Base-by-base conservation (phyloP, 192 early-diverging fungal species). In the Kickxella alabastrina region DNA sequence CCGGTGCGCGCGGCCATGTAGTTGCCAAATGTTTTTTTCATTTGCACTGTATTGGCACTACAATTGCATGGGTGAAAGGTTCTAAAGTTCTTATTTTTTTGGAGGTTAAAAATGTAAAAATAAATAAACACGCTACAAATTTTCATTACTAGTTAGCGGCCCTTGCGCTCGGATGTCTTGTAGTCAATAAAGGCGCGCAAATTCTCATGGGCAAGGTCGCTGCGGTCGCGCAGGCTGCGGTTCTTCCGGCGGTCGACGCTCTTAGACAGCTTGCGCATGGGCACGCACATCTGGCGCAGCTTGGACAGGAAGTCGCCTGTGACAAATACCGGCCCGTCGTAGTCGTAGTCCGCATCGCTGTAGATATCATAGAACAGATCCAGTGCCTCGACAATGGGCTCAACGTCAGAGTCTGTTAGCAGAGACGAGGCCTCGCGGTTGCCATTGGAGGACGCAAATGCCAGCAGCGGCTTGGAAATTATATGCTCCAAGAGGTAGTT, bases 321-420 rank as follows among this genome's bases (percentile, higher is more conserved):
- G 6, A 95, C 87, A 79, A 85, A 97, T 0, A 94, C 91, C 1
- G 89, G 86, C 29, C 59, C 56, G 57, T 95, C 90, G 52, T 95
- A 95, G 55, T 90, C 87, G 60, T 80, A 95, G 10, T 49, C 82
- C 22, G 59, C 75, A 50, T 97, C 94, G 28, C 82, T 80, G 62
- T 95, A 97, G 19, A 95, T 83, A 55, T 97, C 94, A 53, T 79
- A 95, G 29, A 97, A 62, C 18, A 84, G 82, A 52, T 95, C 90
- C 56, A 97, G 57, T 0, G 85, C 86, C 61, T 95, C 93, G 1
- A 83, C 62, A 12, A 84, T 49, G 1, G 64, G 61, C 54, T 79
- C 77, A 17, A 57, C 41, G 5, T 29, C 44, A 4, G 17, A 28
- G 35, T 38, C 40, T 3, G 43, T 40, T 18, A 13, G 43, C 14